phyloP scores from a whole-genome alignment of 352 stramenopile genomes.

The Phytophthora syringae region DNA sequence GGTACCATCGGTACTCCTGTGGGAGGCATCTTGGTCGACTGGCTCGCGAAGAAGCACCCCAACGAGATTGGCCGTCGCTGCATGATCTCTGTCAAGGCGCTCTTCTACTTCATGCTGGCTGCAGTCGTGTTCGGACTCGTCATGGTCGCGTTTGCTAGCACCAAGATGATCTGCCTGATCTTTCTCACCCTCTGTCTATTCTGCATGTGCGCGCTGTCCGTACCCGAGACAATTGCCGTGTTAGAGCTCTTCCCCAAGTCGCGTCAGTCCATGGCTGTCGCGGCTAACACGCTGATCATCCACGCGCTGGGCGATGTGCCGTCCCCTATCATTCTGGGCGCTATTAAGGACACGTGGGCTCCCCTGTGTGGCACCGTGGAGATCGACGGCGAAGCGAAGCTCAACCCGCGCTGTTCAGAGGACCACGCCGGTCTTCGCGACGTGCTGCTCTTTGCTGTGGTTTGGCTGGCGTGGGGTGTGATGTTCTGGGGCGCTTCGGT shows the following conservation, averaged over 20 bases:
- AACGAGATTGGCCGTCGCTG: slow-evolving; percentile 46
- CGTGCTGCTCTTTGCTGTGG: slow-evolving; percentile 75
- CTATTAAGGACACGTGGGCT: slow-evolving; percentile 93
- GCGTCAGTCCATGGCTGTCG: slow-evolving; percentile 90
- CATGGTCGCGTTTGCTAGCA: slow-evolving; percentile 64
- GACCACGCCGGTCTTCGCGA: slow-evolving; percentile 67
- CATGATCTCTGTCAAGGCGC: slow-evolving; percentile 63
- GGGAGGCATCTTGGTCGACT: slow-evolving; percentile 83
- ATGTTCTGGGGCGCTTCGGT: slow-evolving; percentile 67
- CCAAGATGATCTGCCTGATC: slow-evolving; percentile 63
- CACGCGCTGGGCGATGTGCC: slow-evolving; percentile 95
- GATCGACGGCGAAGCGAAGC: slow-evolving; percentile 56
- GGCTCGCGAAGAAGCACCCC: slow-evolving; percentile 43
- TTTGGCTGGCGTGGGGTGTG: slow-evolving; percentile 80
- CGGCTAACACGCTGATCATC: slow-evolving; percentile 91
- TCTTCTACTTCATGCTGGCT: slow-evolving; percentile 73
- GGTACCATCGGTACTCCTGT: slow-evolving; percentile 90
- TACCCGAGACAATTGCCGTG: slow-evolving; percentile 85
- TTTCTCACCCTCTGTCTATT: slow-evolving; percentile 77
- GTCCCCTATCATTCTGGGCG: slow-evolving; percentile 92
- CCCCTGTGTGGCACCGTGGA: slow-evolving; percentile 85
- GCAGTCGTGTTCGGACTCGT: slow-evolving; percentile 62
- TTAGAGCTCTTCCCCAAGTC: slow-evolving; percentile 91
- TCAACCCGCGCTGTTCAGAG: slow-evolving; percentile 73
- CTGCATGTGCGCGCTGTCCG: slow-evolving; percentile 77